Percentiles rank a stretch among this genome's conserved stretches.
Conservation (phyloP, 768 basidiomycete genomes). For the Tulasnella sp. region DNA sequence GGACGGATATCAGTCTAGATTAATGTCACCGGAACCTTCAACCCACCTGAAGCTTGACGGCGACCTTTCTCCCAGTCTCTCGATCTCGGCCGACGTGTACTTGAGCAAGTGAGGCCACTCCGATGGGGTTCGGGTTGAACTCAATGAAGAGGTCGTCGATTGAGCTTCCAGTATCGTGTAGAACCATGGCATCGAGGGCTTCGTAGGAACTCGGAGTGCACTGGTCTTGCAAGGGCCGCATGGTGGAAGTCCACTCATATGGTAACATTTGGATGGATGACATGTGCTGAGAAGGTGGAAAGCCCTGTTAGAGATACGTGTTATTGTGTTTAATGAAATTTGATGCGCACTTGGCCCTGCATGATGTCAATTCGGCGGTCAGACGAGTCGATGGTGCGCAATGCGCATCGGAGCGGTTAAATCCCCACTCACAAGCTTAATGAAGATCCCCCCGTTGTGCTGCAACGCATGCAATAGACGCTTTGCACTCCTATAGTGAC, state of each 20-base stretch:
- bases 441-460: conserved; percentile 82
- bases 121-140: conserved; percentile 80
- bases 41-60: conserved; percentile 47
- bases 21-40: background rate
- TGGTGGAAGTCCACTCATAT: conserved; percentile 47
- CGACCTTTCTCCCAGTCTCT: conserved; percentile 61
- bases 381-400: background rate
- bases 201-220: conserved; percentile 82
- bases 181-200: conserved; percentile 63
- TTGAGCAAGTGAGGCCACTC: conserved; percentile 92
- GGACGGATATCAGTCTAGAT: background rate
- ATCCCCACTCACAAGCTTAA: conserved; percentile 40
- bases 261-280: conserved; percentile 51
- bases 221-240: conserved; percentile 70
- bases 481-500: conserved; percentile 73
- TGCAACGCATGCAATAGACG: conserved; percentile 74
- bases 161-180: conserved; percentile 61
- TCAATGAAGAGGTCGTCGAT: conserved; percentile 70
- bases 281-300: conserved; percentile 64
- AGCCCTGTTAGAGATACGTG: background rate
- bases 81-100: conserved; percentile 77
- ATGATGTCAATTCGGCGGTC: background rate
- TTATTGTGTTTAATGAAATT: background rate
- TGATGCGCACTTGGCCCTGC: background rate
- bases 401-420: background rate